Percentiles rank a stretch among this genome's conserved stretches.
These are phyloP conservation scores for Parachlorella kessleri DNA, from an alignment of 139 green algal species.

Conservation along the genomic window DNA sequence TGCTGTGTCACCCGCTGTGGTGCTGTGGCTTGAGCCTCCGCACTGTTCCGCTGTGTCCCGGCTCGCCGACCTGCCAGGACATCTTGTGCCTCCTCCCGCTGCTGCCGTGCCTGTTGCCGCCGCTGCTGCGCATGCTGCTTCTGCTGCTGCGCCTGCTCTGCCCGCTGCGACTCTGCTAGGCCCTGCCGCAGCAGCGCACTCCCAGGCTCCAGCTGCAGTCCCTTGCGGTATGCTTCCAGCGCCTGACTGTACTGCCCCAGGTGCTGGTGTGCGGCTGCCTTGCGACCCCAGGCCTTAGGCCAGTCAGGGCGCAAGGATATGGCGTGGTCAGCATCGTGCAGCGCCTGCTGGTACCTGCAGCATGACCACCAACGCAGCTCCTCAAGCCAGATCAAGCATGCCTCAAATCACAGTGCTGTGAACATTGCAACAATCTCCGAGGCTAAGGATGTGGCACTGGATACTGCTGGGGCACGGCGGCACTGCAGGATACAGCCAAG, in stretches of 20 bases:
- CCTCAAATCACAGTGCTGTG: too few relatives aligned
- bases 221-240: background rate
- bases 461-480: too few relatives aligned
- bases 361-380: too few relatives aligned
- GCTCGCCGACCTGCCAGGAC: background rate
- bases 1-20: background rate
- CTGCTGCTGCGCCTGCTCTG: background rate
- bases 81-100: background rate
- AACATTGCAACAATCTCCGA: too few relatives aligned
- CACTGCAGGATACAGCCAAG: too few relatives aligned
- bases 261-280: constrained; percentile 18
- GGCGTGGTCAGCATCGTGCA: constrained; percentile 33
- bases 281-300: constrained; percentile 22
- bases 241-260: constrained; percentile 1
- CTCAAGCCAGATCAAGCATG: too few relatives aligned
- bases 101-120: background rate
- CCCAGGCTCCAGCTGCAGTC: background rate
- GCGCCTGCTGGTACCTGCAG: constrained; percentile 26
- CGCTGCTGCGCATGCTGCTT: background rate
- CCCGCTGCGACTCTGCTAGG: background rate
- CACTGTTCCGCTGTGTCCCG: background rate
- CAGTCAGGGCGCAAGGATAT: constrained; percentile 34
- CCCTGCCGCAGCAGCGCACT: background rate
- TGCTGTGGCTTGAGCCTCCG: background rate
- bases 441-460: too few relatives aligned